A percentile compares a stretch with the other conserved stretches of the same genome.
These are phyloP conservation scores for Kodamaea leandrae DNA, from an alignment of 805 yeast genomes.

Conservation along the genomic window DNA sequence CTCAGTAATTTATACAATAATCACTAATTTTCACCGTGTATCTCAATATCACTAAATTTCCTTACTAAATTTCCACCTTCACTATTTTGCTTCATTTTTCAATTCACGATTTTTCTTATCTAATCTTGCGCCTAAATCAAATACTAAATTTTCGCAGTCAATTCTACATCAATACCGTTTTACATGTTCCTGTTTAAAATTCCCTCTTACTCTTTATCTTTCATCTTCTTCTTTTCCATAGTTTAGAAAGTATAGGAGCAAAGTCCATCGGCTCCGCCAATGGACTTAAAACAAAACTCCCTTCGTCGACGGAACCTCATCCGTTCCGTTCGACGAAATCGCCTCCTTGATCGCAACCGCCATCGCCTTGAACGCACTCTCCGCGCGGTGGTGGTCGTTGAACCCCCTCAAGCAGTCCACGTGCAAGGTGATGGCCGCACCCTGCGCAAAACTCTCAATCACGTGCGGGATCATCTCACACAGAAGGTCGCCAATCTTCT, in stretches of 20 bases:
- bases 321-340: constrained; percentile 72
- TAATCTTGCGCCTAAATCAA: too few species aligned
- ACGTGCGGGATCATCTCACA: constrained; percentile 99
- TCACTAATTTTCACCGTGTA: neutral
- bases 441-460: constrained; percentile 88
- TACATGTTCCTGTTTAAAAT: too few species aligned
- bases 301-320: constrained; percentile 94
- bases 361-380: constrained; percentile 92
- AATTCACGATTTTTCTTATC: too few species aligned
- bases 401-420: constrained; percentile 92
- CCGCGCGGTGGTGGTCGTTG: constrained; percentile 96
- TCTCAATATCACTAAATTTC: too few species aligned
- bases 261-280: too few species aligned
- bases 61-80: too few species aligned
- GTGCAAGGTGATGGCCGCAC: constrained; percentile 86
- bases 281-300: constrained; percentile 75
- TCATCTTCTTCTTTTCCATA: too few species aligned
- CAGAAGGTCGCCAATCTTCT: constrained; percentile 86
- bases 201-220: too few species aligned
- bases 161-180: too few species aligned
- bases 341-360: constrained; percentile 93
- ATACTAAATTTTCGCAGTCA: too few species aligned
- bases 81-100: too few species aligned
- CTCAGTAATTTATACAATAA: neutral
- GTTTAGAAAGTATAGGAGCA: too few species aligned